Evolutionary conservation across 768 basidiomycete species (phyloP).

Genomic region (Russula virescens): DNA sequence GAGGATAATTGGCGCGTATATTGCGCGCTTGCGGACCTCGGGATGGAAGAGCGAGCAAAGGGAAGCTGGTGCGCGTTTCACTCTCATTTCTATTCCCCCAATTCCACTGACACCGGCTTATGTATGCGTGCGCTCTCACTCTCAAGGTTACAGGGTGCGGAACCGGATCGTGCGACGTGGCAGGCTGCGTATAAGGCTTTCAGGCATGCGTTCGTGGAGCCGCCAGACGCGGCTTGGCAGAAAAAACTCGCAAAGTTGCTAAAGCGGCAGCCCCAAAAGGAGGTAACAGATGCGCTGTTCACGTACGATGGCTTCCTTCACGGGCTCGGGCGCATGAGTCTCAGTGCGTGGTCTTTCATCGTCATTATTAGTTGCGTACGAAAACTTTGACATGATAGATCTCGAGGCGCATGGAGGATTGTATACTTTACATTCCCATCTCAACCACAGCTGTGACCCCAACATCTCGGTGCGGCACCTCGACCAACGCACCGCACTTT

Average conservation of each 20-base stretch:
- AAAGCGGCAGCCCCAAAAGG: constrained; percentile 42
- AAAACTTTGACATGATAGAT: constrained; percentile 36
- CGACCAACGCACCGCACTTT: constrained; percentile 59
- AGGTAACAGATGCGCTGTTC: constrained; percentile 57
- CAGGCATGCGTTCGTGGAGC: constrained; percentile 57
- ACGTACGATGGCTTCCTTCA: constrained; percentile 70
- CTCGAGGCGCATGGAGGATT: constrained; percentile 83
- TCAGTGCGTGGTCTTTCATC: constrained; percentile 49
- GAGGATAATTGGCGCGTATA: constrained; percentile 50
- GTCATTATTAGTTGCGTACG: neutral
- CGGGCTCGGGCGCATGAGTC: constrained; percentile 69
- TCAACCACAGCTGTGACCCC: constrained; percentile 82
- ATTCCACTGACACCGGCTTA: constrained; percentile 4
- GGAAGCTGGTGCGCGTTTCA: constrained; percentile 38
- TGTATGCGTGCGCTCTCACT: too few relatives aligned
- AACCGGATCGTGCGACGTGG: constrained; percentile 66
- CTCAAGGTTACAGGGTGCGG: constrained; percentile 33
- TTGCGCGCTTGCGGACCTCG: constrained; percentile 61
- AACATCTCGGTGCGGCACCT: constrained; percentile 76
- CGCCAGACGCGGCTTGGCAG: constrained; percentile 42
- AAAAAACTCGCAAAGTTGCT: constrained; percentile 55
- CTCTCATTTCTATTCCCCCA: neutral
- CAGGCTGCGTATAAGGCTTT: constrained; percentile 55
- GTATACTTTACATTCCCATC: constrained; percentile 78
- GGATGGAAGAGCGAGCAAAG: constrained; percentile 59